Evolutionary conservation across 1,284 basidiomycete genomes (phyloP).

Genomic region (Melampsora abietis-canadensis): DNA sequence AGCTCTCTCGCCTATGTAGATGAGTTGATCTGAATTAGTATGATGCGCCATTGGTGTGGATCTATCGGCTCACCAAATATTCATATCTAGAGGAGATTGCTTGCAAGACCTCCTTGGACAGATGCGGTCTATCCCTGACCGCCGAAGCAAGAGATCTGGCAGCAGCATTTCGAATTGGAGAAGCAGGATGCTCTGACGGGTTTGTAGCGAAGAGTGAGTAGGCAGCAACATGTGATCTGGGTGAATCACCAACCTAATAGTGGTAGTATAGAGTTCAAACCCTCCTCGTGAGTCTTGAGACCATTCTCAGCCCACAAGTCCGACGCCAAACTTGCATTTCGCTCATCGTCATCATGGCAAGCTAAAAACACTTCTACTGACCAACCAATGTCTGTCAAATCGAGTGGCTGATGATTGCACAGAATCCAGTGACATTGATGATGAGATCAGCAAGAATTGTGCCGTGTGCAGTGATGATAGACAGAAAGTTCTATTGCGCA

Average conservation of each 20-base stretch:
- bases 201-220: neutral
- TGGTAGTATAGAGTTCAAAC: slow-evolving; percentile 55
- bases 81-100: slow-evolving; percentile 37
- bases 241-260: slow-evolving; percentile 21
- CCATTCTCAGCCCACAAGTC: slow-evolving; percentile 96
- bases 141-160: slow-evolving; percentile 33
- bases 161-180: slow-evolving; percentile 34
- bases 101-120: slow-evolving; percentile 20
- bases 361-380: slow-evolving; percentile 83
- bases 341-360: slow-evolving; percentile 85
- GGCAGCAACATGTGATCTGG: neutral
- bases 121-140: slow-evolving; percentile 24
- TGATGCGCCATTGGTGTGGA: neutral
- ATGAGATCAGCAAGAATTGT: neutral
- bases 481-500: neutral
- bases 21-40: neutral
- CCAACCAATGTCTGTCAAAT: slow-evolving; percentile 92
- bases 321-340: slow-evolving; percentile 77
- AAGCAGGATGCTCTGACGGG: slow-evolving; percentile 28
- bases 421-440: neutral
- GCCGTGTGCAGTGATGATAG: too few relatives aligned
- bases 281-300: slow-evolving; percentile 76
- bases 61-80: slow-evolving; percentile 21
- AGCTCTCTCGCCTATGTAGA: slow-evolving; percentile 34
- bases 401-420: slow-evolving; percentile 68